Percentiles rank a stretch among this genome's conserved stretches.
Evolutionary conservation across 1,284 basidiomycete species (phyloP).

Genomic region (Leccinum griseonigrum): DNA sequence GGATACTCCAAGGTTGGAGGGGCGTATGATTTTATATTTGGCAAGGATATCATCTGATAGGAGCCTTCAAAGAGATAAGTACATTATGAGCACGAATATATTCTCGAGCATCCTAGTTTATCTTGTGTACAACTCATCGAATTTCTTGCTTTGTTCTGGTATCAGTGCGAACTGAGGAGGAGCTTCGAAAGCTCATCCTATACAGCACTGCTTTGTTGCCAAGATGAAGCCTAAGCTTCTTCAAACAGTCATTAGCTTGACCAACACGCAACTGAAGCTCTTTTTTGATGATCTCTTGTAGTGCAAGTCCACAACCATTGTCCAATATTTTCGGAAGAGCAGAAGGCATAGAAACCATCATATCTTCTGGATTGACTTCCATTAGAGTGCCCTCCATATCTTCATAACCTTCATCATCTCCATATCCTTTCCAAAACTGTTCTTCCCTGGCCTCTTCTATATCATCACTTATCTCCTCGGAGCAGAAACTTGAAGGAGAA

Average conservation of each 20-base stretch:
- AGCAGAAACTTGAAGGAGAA: not conserved
- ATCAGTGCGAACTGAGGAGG: conserved; percentile 2
- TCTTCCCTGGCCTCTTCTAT: too few relatives aligned
- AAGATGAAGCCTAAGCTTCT: conserved; percentile 9
- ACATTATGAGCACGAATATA: conserved; percentile 1
- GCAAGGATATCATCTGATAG: not conserved
- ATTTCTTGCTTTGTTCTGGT: conserved; percentile 12
- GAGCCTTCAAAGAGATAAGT: not conserved
- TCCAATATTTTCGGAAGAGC: too few relatives aligned
- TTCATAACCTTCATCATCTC: too few relatives aligned
- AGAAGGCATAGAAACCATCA: too few relatives aligned
- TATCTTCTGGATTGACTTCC: too few relatives aligned
- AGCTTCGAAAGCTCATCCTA: conserved; percentile 3
- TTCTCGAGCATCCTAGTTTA: conserved; percentile 7
- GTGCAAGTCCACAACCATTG: not conserved
- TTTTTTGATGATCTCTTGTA: not conserved
- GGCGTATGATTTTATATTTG: conserved; percentile 3
- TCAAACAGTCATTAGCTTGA: not conserved
- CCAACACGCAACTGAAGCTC: not conserved
- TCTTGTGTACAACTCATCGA: not conserved
- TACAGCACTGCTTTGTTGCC: conserved; percentile 13
- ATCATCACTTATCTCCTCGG: not conserved
- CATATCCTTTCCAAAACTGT: too few relatives aligned
- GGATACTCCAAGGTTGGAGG: conserved; percentile 1
- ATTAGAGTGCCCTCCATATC: too few relatives aligned